These are phyloP conservation scores for Ophiostoma ulmi DNA, from an alignment of 2,329 filamentous ascomycete genomes.

Conservation along the genomic window DNA sequence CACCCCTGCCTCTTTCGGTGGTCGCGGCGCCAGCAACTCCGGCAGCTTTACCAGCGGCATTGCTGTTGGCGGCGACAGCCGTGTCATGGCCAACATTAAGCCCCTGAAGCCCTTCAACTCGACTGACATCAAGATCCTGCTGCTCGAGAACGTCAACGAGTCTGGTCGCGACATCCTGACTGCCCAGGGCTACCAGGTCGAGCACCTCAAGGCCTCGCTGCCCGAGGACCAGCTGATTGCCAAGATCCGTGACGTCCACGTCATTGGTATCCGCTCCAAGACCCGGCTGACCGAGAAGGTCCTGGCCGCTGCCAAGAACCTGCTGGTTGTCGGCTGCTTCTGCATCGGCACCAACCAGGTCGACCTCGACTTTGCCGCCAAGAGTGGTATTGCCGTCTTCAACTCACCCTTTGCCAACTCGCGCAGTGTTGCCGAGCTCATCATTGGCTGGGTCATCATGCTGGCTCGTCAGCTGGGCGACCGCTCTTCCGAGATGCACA, in stretches of 20 bases:
- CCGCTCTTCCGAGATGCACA: constrained; percentile 89
- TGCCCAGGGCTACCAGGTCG: constrained; percentile 91
- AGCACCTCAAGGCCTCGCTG: constrained; percentile 80
- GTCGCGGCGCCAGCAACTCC: constrained; percentile 26
- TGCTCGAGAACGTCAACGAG: constrained; percentile 93
- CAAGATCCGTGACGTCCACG: constrained; percentile 93
- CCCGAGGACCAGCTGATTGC: constrained; percentile 91
- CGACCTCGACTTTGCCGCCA: constrained; percentile 75
- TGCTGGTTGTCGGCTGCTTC: constrained; percentile 96
- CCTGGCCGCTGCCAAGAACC: constrained; percentile 81
- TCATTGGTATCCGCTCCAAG: constrained; percentile 97
- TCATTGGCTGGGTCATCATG: constrained; percentile 88
- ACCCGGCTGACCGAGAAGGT: constrained; percentile 87
- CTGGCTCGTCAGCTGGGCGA: constrained; percentile 90
- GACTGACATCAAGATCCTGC: constrained; percentile 90
- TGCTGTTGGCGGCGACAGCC: constrained; percentile 36
- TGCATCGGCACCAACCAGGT: constrained; percentile 98
- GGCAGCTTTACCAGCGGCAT: constrained; percentile 34
- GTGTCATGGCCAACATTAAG: constrained; percentile 50
- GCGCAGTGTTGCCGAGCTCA: constrained; percentile 89
- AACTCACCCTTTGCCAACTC: constrained; percentile 99
- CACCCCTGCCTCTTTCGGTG: constrained; percentile 24
- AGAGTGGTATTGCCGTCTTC: constrained; percentile 90
- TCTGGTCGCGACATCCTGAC: constrained; percentile 78
- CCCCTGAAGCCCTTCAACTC: constrained; percentile 92